Conservation (phyloP, 331 rosid species). For the Saraca asoca region DNA sequence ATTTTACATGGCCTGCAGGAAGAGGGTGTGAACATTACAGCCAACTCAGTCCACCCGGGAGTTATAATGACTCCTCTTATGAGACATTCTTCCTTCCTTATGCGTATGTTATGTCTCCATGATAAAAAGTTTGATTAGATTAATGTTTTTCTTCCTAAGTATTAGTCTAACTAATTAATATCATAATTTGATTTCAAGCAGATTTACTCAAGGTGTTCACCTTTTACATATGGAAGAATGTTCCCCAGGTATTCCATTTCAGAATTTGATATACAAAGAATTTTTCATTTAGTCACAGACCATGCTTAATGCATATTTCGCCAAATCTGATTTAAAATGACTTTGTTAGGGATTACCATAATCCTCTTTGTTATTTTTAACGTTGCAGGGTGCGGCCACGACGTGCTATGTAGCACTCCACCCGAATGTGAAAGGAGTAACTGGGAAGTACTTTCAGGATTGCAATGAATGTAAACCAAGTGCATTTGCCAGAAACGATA, state of each 20-base stretch:
- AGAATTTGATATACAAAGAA: too few species aligned
- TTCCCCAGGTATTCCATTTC: constrained; percentile 60
- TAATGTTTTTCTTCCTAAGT: not conserved
- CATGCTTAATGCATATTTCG: too few species aligned
- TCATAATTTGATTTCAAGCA: constrained; percentile 27
- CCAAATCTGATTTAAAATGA: too few species aligned
- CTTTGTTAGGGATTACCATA: not conserved
- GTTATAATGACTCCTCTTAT: constrained; percentile 93
- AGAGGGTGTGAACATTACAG: constrained; percentile 82
- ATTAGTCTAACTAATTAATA: not conserved
- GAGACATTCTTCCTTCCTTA: constrained; percentile 74
- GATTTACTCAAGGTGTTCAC: constrained; percentile 59
- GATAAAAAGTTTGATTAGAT: not conserved
- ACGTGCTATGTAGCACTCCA: constrained; percentile 85
- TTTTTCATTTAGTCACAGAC: too few species aligned
- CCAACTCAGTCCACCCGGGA: constrained; percentile 88
- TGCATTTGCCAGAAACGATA: constrained; percentile 45
- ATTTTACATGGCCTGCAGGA: constrained; percentile 48
- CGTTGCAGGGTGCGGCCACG: constrained; percentile 77
- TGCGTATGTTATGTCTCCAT: constrained; percentile 54
- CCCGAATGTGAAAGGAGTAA: constrained; percentile 69
- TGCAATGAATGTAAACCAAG: constrained; percentile 70
- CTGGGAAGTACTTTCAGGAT: constrained; percentile 73
- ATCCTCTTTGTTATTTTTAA: not conserved
- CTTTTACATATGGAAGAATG: constrained; percentile 78